A percentile compares a stretch with the other conserved stretches of the same genome.
Evolutionary conservation across 2,329 filamentous ascomycete species (phyloP).

Genomic region (Stagonosporopsis vannaccii): DNA sequence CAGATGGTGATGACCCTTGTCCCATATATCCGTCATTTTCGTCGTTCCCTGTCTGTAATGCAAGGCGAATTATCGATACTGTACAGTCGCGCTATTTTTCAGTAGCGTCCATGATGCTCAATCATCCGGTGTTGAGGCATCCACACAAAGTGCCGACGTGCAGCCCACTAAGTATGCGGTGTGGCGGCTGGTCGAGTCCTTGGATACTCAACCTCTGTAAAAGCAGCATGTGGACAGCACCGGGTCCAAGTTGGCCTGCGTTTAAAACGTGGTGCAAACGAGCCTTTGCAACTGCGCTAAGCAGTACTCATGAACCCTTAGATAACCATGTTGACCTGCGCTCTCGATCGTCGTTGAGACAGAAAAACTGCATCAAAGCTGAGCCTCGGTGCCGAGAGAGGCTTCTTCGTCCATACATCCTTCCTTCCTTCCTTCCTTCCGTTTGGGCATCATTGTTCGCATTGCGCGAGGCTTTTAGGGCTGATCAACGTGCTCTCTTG

Average conservation of each 20-base stretch:
- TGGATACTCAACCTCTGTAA: background rate
- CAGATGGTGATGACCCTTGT: slow-evolving; percentile 23
- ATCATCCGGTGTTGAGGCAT: slow-evolving; percentile 1
- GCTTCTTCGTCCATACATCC: background rate
- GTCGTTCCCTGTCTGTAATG: slow-evolving; percentile 26
- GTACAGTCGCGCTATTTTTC: slow-evolving; percentile 29
- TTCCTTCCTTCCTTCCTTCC: no score
- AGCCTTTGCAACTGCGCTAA: background rate
- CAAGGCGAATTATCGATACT: slow-evolving; percentile 27
- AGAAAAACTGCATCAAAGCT: no score
- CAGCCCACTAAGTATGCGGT: background rate
- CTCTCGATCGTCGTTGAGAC: background rate
- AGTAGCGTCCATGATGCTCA: slow-evolving; percentile 2
- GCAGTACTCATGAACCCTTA: background rate
- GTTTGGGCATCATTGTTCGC: no score
- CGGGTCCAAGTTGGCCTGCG: background rate
- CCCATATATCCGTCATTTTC: slow-evolving; percentile 25
- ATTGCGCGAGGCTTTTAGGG: background rate
- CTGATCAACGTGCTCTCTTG: slow-evolving; percentile 44
- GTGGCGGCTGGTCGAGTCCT: background rate
- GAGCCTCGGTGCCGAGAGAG: background rate
- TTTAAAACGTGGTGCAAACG: background rate
- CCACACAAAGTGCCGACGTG: slow-evolving; percentile 1
- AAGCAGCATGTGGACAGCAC: background rate
- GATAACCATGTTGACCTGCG: background rate